These are phyloP conservation scores for Pleodorina starrii DNA, from an alignment of 139 green algal species.

Conservation along the genomic window DNA sequence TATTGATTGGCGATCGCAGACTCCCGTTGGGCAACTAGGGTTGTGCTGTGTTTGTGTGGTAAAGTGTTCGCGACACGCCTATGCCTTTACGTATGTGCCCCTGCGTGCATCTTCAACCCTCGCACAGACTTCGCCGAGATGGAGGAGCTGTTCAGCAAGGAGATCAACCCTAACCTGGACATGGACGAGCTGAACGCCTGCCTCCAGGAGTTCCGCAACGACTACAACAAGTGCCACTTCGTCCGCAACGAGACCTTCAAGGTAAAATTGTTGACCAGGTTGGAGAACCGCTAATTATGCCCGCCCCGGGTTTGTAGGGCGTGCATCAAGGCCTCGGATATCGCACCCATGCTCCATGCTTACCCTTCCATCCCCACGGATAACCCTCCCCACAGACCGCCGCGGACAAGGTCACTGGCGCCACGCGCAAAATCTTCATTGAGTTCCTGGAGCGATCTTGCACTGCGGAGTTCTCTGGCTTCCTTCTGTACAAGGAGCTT, in stretches of 20 bases:
- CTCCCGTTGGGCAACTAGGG: background rate
- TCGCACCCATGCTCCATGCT: no score
- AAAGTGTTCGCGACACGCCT: background rate
- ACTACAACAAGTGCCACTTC: conserved; percentile 99
- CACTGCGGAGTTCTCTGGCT: conserved; percentile 97
- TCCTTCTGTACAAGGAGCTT: conserved; percentile 99
- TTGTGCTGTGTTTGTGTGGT: background rate
- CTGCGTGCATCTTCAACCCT: background rate
- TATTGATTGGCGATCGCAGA: no score
- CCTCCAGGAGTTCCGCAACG: conserved; percentile 92
- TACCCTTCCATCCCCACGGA: no score
- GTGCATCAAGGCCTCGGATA: no score
- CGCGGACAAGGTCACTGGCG: conserved; percentile 88
- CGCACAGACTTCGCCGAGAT: conserved; percentile 96
- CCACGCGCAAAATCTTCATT: conserved; percentile 93
- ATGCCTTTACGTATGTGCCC: no score
- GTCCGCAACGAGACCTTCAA: conserved; percentile 96
- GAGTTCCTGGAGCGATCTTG: conserved; percentile 98
- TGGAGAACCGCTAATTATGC: background rate
- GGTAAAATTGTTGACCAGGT: conserved; percentile 31
- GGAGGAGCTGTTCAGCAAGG: conserved; percentile 92
- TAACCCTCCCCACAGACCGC: no score
- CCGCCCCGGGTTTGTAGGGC: background rate
- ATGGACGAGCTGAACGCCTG: conserved; percentile 88
- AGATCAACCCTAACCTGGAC: conserved; percentile 95